phyloP scores from a whole-genome alignment of 805 yeast species.

The Spathaspora boniae region DNA sequence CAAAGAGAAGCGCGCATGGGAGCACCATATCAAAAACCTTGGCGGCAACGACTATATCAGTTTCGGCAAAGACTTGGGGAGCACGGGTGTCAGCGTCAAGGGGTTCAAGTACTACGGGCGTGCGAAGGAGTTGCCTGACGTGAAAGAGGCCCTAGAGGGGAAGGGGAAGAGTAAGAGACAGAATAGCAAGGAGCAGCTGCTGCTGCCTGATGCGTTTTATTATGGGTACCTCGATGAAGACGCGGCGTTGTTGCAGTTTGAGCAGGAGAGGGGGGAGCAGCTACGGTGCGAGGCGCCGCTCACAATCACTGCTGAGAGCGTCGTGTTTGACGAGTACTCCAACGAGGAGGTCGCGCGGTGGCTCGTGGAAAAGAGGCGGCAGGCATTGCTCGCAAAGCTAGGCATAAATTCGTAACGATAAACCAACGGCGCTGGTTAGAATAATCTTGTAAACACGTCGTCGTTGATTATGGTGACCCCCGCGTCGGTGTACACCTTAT shows the following conservation, averaged over 20 bases:
- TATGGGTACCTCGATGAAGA: slow-evolving; percentile 41
- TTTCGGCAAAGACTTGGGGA: slow-evolving; percentile 19
- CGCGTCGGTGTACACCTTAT: slow-evolving; percentile 24
- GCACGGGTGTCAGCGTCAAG: slow-evolving; percentile 26
- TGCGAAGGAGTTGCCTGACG: slow-evolving; percentile 78
- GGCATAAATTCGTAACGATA: slow-evolving; percentile 14
- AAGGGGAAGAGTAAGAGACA: slow-evolving; percentile 15
- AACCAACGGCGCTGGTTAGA: slow-evolving; percentile 1
- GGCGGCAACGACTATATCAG: slow-evolving; percentile 70
- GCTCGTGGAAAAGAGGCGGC: slow-evolving; percentile 44
- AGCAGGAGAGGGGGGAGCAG: slow-evolving; percentile 21
- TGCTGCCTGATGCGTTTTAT: slow-evolving; percentile 36
- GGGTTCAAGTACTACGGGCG: slow-evolving; percentile 80
- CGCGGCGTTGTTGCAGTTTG: slow-evolving; percentile 23
- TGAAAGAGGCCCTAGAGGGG: slow-evolving; percentile 26
- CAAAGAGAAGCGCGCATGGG: slow-evolving; percentile 76
- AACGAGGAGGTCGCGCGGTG: slow-evolving; percentile 41
- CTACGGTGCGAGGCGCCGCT: slow-evolving; percentile 3
- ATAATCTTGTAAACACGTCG: slow-evolving; percentile 6
- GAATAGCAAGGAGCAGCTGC: slow-evolving; percentile 12
- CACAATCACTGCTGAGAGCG: slow-evolving; percentile 8
- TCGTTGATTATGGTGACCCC: slow-evolving; percentile 29
- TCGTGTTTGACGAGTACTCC: not conserved
- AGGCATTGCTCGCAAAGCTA: slow-evolving; percentile 38
- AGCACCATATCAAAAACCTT: slow-evolving; percentile 59